Evolutionary conservation across 2,329 filamentous ascomycete genomes (phyloP).

Genomic region (Colletotrichum filicis): DNA sequence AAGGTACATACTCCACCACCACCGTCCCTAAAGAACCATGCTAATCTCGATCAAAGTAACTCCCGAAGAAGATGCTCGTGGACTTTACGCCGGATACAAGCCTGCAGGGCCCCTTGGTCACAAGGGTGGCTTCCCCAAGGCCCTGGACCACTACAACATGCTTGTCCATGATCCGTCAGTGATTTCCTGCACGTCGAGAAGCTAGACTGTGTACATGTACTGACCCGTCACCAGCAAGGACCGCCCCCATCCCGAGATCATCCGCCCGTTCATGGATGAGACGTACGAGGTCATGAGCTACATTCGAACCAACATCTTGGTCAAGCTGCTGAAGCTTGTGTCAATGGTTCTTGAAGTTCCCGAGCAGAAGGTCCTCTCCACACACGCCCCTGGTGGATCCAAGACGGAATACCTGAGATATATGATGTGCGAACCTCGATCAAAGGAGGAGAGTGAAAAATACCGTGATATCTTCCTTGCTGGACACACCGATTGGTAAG

Average conservation of each 20-base stretch:
- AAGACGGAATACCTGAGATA: slow-evolving; percentile 52
- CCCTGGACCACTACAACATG: slow-evolving; percentile 21
- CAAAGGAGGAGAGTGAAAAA: slow-evolving; percentile 47
- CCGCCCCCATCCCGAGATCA: slow-evolving; percentile 33
- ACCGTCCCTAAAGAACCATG: too few species aligned
- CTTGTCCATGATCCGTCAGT: slow-evolving; percentile 35
- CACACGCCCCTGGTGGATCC: slow-evolving; percentile 47
- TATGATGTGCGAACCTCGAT: slow-evolving; percentile 51
- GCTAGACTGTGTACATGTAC: too few species aligned
- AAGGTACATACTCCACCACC: slow-evolving; percentile 31
- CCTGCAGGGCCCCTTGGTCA: slow-evolving; percentile 39
- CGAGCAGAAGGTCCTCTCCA: slow-evolving; percentile 47
- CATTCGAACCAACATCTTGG: slow-evolving; percentile 41
- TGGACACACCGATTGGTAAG: slow-evolving; percentile 52
- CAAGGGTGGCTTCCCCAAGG: slow-evolving; percentile 27
- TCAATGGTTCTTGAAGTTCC: slow-evolving; percentile 51
- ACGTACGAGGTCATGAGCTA: slow-evolving; percentile 42
- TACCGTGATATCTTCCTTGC: slow-evolving; percentile 51
- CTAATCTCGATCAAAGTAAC: slow-evolving; percentile 34
- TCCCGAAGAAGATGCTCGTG: slow-evolving; percentile 42
- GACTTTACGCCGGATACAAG: slow-evolving; percentile 44
- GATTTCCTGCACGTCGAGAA: too few species aligned
- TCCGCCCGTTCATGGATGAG: slow-evolving; percentile 40
- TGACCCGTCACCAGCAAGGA: slow-evolving; percentile 28
- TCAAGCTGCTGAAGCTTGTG: slow-evolving; percentile 50